Base-by-base conservation (phyloP, 1,284 basidiomycete genomes). In the Lentinus polychrous region DNA sequence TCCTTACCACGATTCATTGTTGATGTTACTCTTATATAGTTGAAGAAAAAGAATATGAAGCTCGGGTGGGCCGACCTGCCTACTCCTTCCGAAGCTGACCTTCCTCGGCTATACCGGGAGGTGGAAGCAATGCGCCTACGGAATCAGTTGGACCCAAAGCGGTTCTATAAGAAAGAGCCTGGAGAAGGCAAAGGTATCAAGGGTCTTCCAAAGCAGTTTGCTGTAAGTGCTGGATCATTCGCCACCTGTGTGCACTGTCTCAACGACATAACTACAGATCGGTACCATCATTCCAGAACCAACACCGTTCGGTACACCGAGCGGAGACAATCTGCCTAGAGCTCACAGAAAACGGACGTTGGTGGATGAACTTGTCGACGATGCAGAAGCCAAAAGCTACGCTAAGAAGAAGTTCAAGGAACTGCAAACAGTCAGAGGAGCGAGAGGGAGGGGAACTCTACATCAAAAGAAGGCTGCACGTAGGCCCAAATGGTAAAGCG, bases 391-490 rank as follows among this genome's bases (percentile, higher is more conserved):
- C 15, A 83, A 81, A 57, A 76, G 83, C 49, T 97, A 96, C 64
- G 90, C 94, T 35, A 97, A 97, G 73, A 83, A 84, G 70, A 98
- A 97, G 71, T 97, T 94, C 66, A 79, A 79, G 52, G 91, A 95
- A 55, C 66, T 96, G 50, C 89, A 94, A 66, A 63, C 66, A 23
- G 78, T 79, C 51, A 76, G 85, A 56, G 86, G 82, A 48, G 81
- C 83, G 39, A 83, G 74, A 60, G 91, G 91, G 8, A 76, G 79
- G 52, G 86, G 84, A 46, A 91, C 87, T 8, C 71, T 89, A 11
- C 78, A 75, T 51, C 79, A 79, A 54, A 90, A 81, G 69, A 77
- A 79, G 53, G 76, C 76, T 11, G 61, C 73, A 51, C 74, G 82
- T 55, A 79, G 75, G 55, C 70, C 69, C 38, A 90, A 88, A 66